Evolutionary conservation across 345 rosid species (phyloP).

Genomic region (Sisymbrium altissimum): DNA sequence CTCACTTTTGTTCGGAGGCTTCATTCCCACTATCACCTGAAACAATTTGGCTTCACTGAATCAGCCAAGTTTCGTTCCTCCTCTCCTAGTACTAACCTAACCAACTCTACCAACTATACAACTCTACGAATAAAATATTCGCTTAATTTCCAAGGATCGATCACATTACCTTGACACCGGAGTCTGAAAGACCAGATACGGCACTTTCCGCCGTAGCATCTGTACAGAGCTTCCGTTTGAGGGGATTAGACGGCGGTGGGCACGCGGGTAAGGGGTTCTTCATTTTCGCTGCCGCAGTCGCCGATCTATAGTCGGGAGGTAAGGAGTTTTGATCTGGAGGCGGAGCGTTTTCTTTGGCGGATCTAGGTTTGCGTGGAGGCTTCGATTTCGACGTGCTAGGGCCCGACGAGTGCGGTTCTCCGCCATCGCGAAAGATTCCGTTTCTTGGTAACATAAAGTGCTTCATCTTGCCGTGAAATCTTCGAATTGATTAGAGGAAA

Average conservation of each 20-base stretch:
- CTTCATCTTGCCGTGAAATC: slow-evolving; percentile 43
- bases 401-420: slow-evolving; percentile 37
- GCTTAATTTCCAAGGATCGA: background rate
- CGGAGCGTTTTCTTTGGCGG: slow-evolving; percentile 67
- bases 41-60: background rate
- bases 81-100: too few relatives aligned
- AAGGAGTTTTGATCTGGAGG: slow-evolving; percentile 61
- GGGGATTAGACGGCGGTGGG: slow-evolving; percentile 75
- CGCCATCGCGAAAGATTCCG: slow-evolving; percentile 44
- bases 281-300: slow-evolving; percentile 48
- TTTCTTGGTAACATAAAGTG: slow-evolving; percentile 66
- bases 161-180: slow-evolving; percentile 54
- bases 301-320: slow-evolving; percentile 25
- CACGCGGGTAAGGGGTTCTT: slow-evolving; percentile 71
- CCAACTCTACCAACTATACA: too few relatives aligned
- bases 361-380: slow-evolving; percentile 39
- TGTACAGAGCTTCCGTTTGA: slow-evolving; percentile 67
- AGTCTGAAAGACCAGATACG: slow-evolving; percentile 39
- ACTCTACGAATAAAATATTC: too few relatives aligned
- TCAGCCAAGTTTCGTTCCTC: too few relatives aligned
- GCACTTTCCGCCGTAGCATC: slow-evolving; percentile 40
- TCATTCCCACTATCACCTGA: slow-evolving; percentile 78
- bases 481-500: background rate
- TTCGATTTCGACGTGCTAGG: slow-evolving; percentile 37
- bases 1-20: slow-evolving; percentile 63